Evolutionary conservation across 306 rosid genomes (phyloP).

Genomic region (Canavalia ensiformis): DNA sequence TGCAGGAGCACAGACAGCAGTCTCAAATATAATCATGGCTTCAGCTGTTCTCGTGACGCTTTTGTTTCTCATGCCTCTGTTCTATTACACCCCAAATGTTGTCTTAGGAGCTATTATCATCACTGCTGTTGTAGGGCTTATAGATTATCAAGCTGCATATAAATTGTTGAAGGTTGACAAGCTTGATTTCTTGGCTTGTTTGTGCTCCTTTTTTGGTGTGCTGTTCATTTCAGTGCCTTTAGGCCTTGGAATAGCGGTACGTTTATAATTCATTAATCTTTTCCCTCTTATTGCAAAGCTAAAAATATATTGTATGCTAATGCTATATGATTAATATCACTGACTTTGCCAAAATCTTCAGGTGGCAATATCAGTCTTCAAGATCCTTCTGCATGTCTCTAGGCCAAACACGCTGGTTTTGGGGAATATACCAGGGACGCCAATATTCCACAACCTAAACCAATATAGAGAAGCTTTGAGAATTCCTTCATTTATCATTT

Average conservation of each 20-base stretch:
- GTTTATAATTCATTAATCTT: slow-evolving; percentile 37
- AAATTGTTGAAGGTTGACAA: slow-evolving; percentile 94
- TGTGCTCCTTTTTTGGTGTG: slow-evolving; percentile 92
- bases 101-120: slow-evolving; percentile 90
- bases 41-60: slow-evolving; percentile 93
- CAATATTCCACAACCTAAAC: slow-evolving; percentile 73
- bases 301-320: not conserved
- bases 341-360: slow-evolving; percentile 47
- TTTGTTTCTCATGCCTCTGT: slow-evolving; percentile 93
- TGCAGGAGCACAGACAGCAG: slow-evolving; percentile 89
- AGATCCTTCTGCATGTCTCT: slow-evolving; percentile 89
- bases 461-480: slow-evolving; percentile 83
- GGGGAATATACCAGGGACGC: slow-evolving; percentile 90
- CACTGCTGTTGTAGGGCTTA: slow-evolving; percentile 90
- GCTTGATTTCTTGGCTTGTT: slow-evolving; percentile 88
- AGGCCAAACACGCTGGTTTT: slow-evolving; percentile 85
- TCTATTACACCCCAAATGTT: slow-evolving; percentile 89
- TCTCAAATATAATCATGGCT: slow-evolving; percentile 90
- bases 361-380: slow-evolving; percentile 96
- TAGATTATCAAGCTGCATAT: slow-evolving; percentile 79
- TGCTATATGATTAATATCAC: slow-evolving; percentile 2
- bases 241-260: slow-evolving; percentile 94
- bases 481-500: slow-evolving; percentile 84
- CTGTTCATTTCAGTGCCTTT: slow-evolving; percentile 92
- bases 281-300: not conserved